phyloP scores from a whole-genome alignment of 2,329 filamentous ascomycete species.

The Knufia petricola region DNA sequence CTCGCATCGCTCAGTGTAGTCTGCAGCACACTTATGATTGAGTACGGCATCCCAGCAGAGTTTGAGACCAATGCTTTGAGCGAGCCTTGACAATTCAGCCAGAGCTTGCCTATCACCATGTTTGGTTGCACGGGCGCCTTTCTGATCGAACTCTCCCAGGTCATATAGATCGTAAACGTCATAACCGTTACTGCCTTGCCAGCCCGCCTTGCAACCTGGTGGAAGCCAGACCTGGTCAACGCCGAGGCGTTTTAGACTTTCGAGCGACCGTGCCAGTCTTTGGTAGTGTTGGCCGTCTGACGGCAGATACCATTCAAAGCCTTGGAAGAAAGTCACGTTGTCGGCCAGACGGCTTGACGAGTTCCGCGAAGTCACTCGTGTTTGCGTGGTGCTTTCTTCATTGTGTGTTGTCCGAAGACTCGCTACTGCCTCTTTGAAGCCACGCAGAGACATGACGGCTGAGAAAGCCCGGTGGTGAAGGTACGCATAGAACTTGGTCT shows the following conservation, averaged over 20 bases:
- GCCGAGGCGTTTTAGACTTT: slow-evolving; percentile 49
- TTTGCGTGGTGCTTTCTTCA: too few species aligned
- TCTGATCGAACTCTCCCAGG: slow-evolving; percentile 64
- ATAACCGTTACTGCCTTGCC: slow-evolving; percentile 53
- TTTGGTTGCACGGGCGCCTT: slow-evolving; percentile 53
- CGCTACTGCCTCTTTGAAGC: too few species aligned
- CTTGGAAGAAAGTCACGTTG: slow-evolving; percentile 55
- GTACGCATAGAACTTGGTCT: too few species aligned
- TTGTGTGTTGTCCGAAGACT: too few species aligned
- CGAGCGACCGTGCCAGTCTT: slow-evolving; percentile 45
- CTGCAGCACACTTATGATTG: slow-evolving; percentile 54
- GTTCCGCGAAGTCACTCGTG: too few species aligned
- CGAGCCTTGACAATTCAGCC: slow-evolving; percentile 42
- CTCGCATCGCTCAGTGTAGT: slow-evolving; percentile 52
- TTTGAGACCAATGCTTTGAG: slow-evolving; percentile 45
- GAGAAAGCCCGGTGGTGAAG: too few species aligned
- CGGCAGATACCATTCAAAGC: slow-evolving; percentile 64
- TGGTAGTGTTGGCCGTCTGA: slow-evolving; percentile 50
- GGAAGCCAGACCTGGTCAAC: slow-evolving; percentile 59
- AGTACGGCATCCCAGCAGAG: slow-evolving; percentile 59
- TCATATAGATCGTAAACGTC: slow-evolving; percentile 63
- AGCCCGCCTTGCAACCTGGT: slow-evolving; percentile 58
- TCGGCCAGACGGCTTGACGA: slow-evolving; percentile 24
- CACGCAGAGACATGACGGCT: too few species aligned
- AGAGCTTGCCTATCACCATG: slow-evolving; percentile 59